Conservation (phyloP, 192 early-diverging fungal species). For the Allomyces javanicus region DNA sequence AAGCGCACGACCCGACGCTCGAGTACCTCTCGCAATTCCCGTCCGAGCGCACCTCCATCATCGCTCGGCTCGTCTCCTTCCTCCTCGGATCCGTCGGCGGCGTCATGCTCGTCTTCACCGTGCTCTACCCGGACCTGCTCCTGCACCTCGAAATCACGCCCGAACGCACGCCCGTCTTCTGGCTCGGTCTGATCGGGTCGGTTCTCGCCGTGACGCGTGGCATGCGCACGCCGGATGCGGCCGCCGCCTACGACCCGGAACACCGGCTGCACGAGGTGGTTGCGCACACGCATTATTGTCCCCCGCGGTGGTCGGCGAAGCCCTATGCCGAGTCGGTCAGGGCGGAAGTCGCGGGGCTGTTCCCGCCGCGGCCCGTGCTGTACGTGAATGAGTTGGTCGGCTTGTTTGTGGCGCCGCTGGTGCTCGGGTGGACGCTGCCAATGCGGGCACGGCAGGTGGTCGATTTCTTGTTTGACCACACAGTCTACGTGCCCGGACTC, state of each 20-base stretch:
- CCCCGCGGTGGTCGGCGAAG: background rate
- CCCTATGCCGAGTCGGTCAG: slow-evolving; percentile 27
- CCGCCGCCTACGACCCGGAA: too few relatives aligned
- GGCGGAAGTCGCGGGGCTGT: slow-evolving; percentile 53
- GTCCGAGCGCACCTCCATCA: slow-evolving; percentile 51
- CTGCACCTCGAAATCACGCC: slow-evolving; percentile 82
- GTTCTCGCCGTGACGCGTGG: slow-evolving; percentile 58
- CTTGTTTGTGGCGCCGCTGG: slow-evolving; percentile 59
- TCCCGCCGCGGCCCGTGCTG: slow-evolving; percentile 55
- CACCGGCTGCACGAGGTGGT: background rate
- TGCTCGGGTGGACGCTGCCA: slow-evolving; percentile 61
- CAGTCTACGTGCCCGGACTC: slow-evolving; percentile 71
- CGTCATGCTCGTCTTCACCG: slow-evolving; percentile 55
- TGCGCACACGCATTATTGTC: background rate
- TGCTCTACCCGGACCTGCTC: slow-evolving; percentile 71
- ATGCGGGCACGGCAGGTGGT: slow-evolving; percentile 53
- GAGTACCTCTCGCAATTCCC: slow-evolving; percentile 82
- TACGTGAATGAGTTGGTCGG: slow-evolving; percentile 65
- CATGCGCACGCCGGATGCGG: slow-evolving; percentile 59
- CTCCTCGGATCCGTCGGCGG: slow-evolving; percentile 74
- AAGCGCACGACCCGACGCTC: slow-evolving; percentile 50
- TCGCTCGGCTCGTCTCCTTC: slow-evolving; percentile 76
- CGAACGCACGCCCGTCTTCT: slow-evolving; percentile 76
- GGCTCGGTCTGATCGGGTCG: slow-evolving; percentile 72
- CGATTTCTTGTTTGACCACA: slow-evolving; percentile 90